Conservation (phyloP, 140 eudicot genomes). For the Erigeron philadelphicus region DNA sequence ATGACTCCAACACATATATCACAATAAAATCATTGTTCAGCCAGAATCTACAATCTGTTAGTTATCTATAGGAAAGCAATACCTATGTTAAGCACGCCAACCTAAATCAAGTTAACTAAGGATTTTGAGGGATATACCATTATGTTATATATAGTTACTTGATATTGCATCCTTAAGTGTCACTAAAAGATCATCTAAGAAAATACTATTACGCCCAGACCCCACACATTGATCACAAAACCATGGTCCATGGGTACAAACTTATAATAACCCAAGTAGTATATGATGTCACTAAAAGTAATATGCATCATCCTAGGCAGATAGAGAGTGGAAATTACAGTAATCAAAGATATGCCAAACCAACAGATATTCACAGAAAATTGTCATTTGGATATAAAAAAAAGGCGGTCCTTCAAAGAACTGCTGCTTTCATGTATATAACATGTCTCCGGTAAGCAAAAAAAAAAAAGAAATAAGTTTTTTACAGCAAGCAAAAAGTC, state of each 20-base stretch:
- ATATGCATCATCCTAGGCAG: constrained; percentile 2
- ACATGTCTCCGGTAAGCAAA: constrained; percentile 24
- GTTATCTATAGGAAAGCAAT: neutral
- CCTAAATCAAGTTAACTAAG: neutral
- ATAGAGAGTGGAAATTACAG: neutral
- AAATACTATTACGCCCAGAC: neutral
- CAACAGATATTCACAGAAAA: constrained; percentile 2
- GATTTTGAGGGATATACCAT: neutral
- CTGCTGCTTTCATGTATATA: constrained; percentile 32
- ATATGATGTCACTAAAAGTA: constrained; percentile 2
- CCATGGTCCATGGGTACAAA: neutral
- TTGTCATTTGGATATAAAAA: constrained; percentile 6
- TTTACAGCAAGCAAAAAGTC: constrained; percentile 29
- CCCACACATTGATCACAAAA: neutral
- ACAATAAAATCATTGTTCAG: neutral
- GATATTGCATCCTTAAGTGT: neutral
- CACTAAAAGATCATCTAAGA: constrained; percentile 16
- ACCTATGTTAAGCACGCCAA: neutral
- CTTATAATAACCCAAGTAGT: neutral
- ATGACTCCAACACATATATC: neutral
- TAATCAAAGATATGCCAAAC: neutral
- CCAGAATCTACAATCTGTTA: neutral
- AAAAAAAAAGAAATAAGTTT: neutral
- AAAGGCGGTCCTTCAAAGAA: constrained; percentile 17
- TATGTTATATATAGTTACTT: neutral